Conservation (phyloP, 2,329 filamentous ascomycete species). For the Zasmidium citrigriseum region DNA sequence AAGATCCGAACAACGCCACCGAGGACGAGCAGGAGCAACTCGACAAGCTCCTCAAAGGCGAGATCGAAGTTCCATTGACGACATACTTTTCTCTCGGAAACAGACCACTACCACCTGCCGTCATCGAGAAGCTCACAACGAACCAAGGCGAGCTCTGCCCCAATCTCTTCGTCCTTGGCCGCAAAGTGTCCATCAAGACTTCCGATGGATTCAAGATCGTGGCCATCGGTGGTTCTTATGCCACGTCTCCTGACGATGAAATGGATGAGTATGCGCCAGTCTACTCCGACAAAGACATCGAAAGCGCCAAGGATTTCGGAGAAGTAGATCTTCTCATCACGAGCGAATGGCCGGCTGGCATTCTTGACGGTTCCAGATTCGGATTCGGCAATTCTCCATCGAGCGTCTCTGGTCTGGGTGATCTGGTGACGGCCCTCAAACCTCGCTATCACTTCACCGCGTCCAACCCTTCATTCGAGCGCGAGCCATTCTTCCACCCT, state of each 20-base stretch:
- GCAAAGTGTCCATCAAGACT: constrained; percentile 84
- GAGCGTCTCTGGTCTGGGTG: constrained; percentile 60
- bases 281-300: constrained; percentile 72
- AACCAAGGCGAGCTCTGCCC: constrained; percentile 72
- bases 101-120: constrained; percentile 66
- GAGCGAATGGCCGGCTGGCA: constrained; percentile 75
- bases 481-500: constrained; percentile 84
- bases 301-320: constrained; percentile 61
- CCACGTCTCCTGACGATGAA: constrained; percentile 14
- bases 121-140: constrained; percentile 72
- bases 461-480: constrained; percentile 77
- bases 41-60: constrained; percentile 66
- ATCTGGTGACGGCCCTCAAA: constrained; percentile 75
- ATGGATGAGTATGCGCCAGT: constrained; percentile 71
- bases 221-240: constrained; percentile 70
- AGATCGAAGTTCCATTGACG: constrained; percentile 72
- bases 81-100: constrained; percentile 89
- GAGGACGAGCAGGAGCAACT: constrained; percentile 49
- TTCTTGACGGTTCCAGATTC: constrained; percentile 49
- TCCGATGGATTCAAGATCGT: constrained; percentile 86
- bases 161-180: constrained; percentile 90
- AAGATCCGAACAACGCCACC: constrained; percentile 42
- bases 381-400: constrained; percentile 40
- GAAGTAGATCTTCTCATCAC: constrained; percentile 85
- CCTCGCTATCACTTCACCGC: constrained; percentile 89